phyloP scores from a whole-genome alignment of 495 filamentous ascomycete genomes.

The Penicillium tannophilum region DNA sequence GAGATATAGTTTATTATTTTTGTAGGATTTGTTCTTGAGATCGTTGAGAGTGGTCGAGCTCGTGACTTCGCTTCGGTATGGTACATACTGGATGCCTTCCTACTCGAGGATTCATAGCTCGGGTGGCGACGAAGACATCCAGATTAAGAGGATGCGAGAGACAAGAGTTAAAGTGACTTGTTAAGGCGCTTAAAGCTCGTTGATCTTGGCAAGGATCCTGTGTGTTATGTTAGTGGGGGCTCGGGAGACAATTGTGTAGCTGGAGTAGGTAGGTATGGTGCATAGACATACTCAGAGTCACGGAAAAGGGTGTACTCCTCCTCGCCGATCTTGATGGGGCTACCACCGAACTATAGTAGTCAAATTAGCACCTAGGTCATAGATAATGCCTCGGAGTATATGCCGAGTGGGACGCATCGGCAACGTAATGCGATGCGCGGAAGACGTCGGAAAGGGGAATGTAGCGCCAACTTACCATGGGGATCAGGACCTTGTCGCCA shows the following conservation, averaged over 20 bases:
- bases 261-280: neutral
- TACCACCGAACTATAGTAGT: conserved; percentile 80
- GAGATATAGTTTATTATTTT: conserved; percentile 22
- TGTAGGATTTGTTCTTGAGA: conserved; percentile 27
- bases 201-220: conserved; percentile 87
- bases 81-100: conserved; percentile 32
- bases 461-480: conserved; percentile 67
- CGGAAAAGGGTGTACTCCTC: conserved; percentile 95
- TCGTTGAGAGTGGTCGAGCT: conserved; percentile 34
- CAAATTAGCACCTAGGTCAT: conserved; percentile 12
- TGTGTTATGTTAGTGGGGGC: conserved; percentile 26
- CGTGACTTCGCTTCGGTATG: conserved; percentile 42
- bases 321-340: conserved; percentile 94
- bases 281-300: conserved; percentile 83
- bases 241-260: neutral
- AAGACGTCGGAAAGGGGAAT: conserved; percentile 8
- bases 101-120: conserved; percentile 21
- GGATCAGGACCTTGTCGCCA: conserved; percentile 95
- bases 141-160: conserved; percentile 19
- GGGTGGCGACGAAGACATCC: conserved; percentile 9
- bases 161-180: conserved; percentile 18
- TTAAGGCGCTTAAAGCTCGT: conserved; percentile 59
- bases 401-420: neutral
- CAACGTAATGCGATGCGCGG: conserved; percentile 1
- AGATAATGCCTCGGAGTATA: neutral